Conservation (phyloP, 192 early-diverging fungal genomes). For the Chytriomyces hyalinus region DNA sequence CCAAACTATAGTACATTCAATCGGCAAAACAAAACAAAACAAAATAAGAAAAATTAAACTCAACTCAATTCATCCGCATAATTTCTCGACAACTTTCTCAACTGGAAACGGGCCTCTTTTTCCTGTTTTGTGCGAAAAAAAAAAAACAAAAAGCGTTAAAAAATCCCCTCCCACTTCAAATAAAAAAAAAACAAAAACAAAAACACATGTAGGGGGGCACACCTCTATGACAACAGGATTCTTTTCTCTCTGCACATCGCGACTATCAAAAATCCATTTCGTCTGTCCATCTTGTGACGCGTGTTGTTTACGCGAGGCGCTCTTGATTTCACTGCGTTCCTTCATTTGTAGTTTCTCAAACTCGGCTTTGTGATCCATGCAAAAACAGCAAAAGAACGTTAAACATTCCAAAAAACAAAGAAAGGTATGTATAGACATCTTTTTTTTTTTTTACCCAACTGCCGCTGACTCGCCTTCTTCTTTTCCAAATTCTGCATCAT, state of each 20-base stretch:
- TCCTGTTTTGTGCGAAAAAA: slow-evolving; percentile 1
- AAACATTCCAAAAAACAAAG: too few species aligned
- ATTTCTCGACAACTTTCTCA: slow-evolving; percentile 3
- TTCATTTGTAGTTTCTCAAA: slow-evolving; percentile 25
- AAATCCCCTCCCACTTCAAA: too few species aligned
- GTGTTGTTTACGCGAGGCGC: not conserved
- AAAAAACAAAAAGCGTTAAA: too few species aligned
- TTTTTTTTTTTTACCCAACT: slow-evolving; percentile 5
- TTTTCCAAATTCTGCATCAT: slow-evolving; percentile 27
- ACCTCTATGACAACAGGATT: not conserved
- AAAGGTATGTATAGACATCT: too few species aligned
- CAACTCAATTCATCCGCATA: slow-evolving; percentile 25
- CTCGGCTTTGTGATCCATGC: not conserved
- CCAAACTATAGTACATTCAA: too few species aligned
- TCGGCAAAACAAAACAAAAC: not conserved
- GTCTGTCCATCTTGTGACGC: not conserved
- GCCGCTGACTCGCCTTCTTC: slow-evolving; percentile 26
- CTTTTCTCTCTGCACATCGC: not conserved
- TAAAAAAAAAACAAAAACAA: not conserved
- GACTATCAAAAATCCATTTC: slow-evolving; percentile 19
- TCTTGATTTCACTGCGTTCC: slow-evolving; percentile 24
- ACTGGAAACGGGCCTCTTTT: not conserved
- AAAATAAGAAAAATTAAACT: not conserved
- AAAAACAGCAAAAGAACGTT: not conserved
- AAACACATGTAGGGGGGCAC: not conserved